phyloP scores from a whole-genome alignment of 768 basidiomycete genomes.

The Macrolepiota albuminosa region DNA sequence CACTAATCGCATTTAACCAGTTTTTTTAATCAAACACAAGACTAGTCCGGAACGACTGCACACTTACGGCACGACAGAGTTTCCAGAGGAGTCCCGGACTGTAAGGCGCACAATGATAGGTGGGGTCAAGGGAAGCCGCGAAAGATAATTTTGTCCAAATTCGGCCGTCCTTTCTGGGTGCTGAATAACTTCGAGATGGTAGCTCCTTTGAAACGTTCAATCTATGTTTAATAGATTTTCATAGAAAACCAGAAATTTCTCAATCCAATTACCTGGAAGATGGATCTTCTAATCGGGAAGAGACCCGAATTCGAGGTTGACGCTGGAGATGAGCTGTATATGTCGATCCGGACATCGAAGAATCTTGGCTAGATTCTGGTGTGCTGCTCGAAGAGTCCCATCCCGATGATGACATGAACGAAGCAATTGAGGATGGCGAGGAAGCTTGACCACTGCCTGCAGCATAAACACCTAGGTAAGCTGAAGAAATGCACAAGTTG shows the following conservation, averaged over 20 bases:
- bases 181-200: conserved; percentile 82
- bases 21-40: not conserved
- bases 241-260: not conserved
- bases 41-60: conserved; percentile 6
- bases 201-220: conserved; percentile 39
- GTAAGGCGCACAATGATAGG: conserved; percentile 79
- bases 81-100: conserved; percentile 67
- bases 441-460: conserved; percentile 42
- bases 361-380: conserved; percentile 39
- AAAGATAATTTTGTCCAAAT: conserved; percentile 69
- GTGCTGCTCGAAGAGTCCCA: conserved; percentile 35
- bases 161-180: conserved; percentile 81
- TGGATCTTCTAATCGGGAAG: conserved; percentile 52
- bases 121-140: conserved; percentile 79
- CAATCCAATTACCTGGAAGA: conserved; percentile 44
- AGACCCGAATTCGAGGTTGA: conserved; percentile 52
- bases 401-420: conserved; percentile 31
- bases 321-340: conserved; percentile 30
- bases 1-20: conserved; percentile 41
- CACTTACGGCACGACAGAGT: conserved; percentile 75
- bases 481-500: not conserved
- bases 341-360: conserved; percentile 31
- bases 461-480: not conserved
- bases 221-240: conserved; percentile 15
- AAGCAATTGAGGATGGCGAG: conserved; percentile 39